Conservation (phyloP, 345 rosid genomes). For the Pugionium dolabratum region DNA sequence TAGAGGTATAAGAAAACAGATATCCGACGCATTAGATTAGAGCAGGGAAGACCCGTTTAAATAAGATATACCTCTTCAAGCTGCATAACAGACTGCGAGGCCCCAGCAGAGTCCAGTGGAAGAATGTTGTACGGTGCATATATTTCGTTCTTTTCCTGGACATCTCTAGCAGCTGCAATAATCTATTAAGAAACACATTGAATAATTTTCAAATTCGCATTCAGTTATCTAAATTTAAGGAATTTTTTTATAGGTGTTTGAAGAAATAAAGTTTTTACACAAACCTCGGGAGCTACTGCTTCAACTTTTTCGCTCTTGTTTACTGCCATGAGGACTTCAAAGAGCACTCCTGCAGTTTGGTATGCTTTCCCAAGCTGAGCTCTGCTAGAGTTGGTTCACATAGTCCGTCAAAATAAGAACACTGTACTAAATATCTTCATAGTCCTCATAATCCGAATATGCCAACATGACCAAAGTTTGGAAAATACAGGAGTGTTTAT, state of each 20-base stretch:
- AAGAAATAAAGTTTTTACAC: constrained; percentile 24
- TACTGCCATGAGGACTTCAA: constrained; percentile 96
- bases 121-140: constrained; percentile 97
- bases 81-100: constrained; percentile 91
- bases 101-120: constrained; percentile 95
- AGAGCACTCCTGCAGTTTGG: constrained; percentile 97
- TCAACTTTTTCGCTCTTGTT: constrained; percentile 97
- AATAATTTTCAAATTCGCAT: constrained; percentile 6
- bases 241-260: constrained; percentile 2
- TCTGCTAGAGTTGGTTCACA: constrained; percentile 47
- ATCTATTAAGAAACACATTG: constrained; percentile 56
- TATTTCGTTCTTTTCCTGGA: constrained; percentile 96
- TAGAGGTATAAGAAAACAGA: constrained; percentile 31
- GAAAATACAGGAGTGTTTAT: neutral
- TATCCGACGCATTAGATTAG: neutral
- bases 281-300: constrained; percentile 99
- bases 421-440: neutral
- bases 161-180: constrained; percentile 96
- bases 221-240: constrained; percentile 2
- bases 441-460: neutral
- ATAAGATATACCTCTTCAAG: constrained; percentile 72
- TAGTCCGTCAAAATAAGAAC: constrained; percentile 25
- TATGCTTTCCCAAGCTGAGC: constrained; percentile 99
- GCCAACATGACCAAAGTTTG: neutral
- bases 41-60: constrained; percentile 2